Evolutionary conservation across 106 monocot genomes (phyloP).

Genomic region (Hemerocallis citrina): DNA sequence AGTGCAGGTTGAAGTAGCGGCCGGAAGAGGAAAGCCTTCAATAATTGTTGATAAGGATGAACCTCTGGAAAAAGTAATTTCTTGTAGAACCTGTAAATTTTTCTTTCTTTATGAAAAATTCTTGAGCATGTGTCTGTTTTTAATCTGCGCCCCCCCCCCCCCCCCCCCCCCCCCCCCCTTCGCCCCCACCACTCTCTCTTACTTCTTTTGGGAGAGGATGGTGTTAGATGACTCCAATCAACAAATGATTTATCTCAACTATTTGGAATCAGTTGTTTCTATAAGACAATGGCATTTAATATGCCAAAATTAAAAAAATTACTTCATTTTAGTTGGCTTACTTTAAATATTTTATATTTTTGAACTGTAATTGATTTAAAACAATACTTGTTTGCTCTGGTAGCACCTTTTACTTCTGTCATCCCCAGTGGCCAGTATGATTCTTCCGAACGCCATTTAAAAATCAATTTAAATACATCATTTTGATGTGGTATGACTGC

Average conservation of each 20-base stretch:
- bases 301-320: not conserved
- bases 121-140: no score
- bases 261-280: not conserved
- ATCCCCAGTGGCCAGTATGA: no score
- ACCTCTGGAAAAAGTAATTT: constrained; percentile 64
- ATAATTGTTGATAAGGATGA: constrained; percentile 67
- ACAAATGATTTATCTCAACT: not conserved
- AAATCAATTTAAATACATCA: no score
- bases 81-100: not conserved
- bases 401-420: not conserved
- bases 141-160: not conserved
- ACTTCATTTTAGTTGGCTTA: not conserved
- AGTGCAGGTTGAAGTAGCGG: constrained; percentile 64
- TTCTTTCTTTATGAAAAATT: not conserved
- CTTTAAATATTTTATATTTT: not conserved
- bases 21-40: constrained; percentile 66
- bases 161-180: not conserved
- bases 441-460: no score
- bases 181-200: not conserved
- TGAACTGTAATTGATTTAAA: not conserved
- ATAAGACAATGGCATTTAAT: not conserved
- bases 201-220: not conserved
- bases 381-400: not conserved
- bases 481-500: not conserved
- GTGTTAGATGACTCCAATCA: not conserved